Evolutionary conservation across 2,329 filamentous ascomycete genomes (phyloP), one percentile per base, ranked within the genome.

Genomic region (Moelleriella libera): DNA sequence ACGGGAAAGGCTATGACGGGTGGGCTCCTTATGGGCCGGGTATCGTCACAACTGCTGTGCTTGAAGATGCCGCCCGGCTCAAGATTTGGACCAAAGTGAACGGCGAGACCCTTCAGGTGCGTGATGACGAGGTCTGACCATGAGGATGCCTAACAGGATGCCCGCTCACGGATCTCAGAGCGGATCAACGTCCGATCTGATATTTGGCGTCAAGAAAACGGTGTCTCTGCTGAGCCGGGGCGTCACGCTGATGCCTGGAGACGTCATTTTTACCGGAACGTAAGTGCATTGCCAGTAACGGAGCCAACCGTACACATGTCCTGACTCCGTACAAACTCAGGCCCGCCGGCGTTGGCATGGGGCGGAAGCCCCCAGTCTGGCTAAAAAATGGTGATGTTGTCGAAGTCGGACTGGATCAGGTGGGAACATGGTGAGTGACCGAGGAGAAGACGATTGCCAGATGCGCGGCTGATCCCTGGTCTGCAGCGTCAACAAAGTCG

Each of bases 11-110:
- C 3, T 87, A 85, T 53, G 83, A 88, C 62, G 80, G 79, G 53
- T 88, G 83, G 80, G 83, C 81, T 5, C 84, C 83, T 0, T 82
- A 77, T 54, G 83, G 84, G 0, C 84, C 84, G 0, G 82, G 78
- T 1, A 85, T 88, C 52, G 82, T 85, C 6, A 75, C 73, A 44
- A 63, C 64, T 39, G 63, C 65, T 2, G 47, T 82, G 46, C 73
- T 82, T 51, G 62, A 64, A 30, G 72, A 83, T 55, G 77, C 79
- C 0, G 76, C 81, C 56, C 64, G 61, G 12, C 62, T 83, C 41
- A 64, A 59, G 45, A 80, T 82, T 47, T 68, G 61, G 50, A 82
- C 77, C 1, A 74, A 72, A 52, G 54, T 83, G 30, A 83, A 83
- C 57, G 80, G 78, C 2, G 55, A 71, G 56, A 70, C 62, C 5